Evolutionary conservation across 495 filamentous ascomycete genomes (phyloP).

Genomic region (Podospora anserina): DNA sequence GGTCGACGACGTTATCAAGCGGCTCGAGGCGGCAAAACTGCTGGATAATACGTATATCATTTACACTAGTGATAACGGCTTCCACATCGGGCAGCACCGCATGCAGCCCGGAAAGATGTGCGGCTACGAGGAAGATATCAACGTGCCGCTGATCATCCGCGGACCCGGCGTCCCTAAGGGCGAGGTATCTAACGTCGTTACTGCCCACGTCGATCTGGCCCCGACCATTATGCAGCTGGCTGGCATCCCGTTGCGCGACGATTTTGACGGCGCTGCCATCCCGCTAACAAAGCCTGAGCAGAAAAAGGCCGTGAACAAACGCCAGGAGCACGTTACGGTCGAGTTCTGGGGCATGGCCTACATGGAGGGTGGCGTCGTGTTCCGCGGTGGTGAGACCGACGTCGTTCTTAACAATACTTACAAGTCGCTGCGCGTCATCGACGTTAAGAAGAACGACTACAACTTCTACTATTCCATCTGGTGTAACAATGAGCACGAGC

Average conservation of each 20-base stretch:
- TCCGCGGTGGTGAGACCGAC: constrained; percentile 19
- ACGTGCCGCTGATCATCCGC: constrained; percentile 62
- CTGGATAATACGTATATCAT: constrained; percentile 69
- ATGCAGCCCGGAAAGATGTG: constrained; percentile 68
- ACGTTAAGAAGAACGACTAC: constrained; percentile 39
- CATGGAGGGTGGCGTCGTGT: constrained; percentile 44
- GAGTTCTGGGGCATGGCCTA: constrained; percentile 61
- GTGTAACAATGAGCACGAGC: constrained; percentile 62
- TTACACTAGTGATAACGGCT: constrained; percentile 72
- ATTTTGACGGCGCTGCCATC: constrained; percentile 60
- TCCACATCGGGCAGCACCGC: constrained; percentile 71
- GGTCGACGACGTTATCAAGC: constrained; percentile 54
- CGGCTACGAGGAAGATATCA: constrained; percentile 71
- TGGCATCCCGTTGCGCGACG: constrained; percentile 43
- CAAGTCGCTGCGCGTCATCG: constrained; percentile 60
- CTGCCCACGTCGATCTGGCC: constrained; percentile 66
- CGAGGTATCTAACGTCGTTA: constrained; percentile 52
- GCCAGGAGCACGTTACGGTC: constrained; percentile 65
- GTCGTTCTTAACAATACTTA: constrained; percentile 58
- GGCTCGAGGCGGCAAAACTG: constrained; percentile 50
- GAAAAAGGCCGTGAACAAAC: constrained; percentile 26
- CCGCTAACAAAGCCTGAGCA: constrained; percentile 40
- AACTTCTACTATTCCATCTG: constrained; percentile 63
- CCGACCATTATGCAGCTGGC: constrained; percentile 61
- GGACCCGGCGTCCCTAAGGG: constrained; percentile 55